Conservation (phyloP, 169 alveolate species). For the Sarcocystis neurona region DNA sequence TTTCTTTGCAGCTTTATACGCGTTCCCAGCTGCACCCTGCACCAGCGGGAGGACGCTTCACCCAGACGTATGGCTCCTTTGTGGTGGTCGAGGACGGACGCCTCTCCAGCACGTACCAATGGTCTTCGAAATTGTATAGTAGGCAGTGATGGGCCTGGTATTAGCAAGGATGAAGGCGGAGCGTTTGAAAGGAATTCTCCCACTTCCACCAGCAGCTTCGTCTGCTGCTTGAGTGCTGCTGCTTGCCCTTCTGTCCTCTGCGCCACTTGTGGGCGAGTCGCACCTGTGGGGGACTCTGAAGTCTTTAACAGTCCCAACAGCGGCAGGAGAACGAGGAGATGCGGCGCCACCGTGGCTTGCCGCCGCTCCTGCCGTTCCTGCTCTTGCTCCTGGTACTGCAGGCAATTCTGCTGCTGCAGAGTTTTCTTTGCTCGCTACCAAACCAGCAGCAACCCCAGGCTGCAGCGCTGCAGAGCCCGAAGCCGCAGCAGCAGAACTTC, state of each 20-base stretch:
- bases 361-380: neutral
- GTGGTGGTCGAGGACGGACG: neutral
- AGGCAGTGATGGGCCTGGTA: slow-evolving; percentile 66
- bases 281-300: too few relatives aligned
- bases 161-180: slow-evolving; percentile 68
- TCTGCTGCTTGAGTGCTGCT: slow-evolving; percentile 49
- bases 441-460: neutral
- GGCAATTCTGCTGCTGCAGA: neutral
- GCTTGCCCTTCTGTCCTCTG: neutral
- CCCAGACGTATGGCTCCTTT: neutral
- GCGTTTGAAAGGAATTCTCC: neutral
- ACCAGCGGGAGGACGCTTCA: neutral
- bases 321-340: too few relatives aligned
- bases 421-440: neutral
- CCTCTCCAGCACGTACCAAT: slow-evolving; percentile 19
- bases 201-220: slow-evolving; percentile 48
- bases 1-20: neutral
- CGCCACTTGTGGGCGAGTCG: too few relatives aligned
- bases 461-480: neutral
- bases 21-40: neutral
- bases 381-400: neutral
- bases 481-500: neutral
- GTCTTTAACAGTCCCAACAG: too few relatives aligned
- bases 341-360: too few relatives aligned
- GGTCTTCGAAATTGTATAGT: slow-evolving; percentile 63